Evolutionary conservation across 768 basidiomycete genomes (phyloP).

Genomic region (Hemileccinum impolitum): DNA sequence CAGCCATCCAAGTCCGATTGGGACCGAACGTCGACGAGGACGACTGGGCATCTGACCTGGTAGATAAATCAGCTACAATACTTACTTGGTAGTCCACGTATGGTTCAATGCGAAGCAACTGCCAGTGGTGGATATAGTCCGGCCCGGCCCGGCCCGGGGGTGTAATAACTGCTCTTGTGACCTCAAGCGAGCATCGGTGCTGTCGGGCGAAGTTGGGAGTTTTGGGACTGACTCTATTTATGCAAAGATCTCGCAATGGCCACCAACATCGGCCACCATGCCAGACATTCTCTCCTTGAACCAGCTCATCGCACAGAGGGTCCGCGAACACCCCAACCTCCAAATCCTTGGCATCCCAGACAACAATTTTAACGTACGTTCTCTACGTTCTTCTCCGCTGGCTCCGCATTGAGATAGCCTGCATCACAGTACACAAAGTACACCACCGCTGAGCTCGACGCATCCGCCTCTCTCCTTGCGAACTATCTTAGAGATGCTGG

Average conservation of each 20-base stretch:
- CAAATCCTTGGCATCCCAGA: slow-evolving; percentile 24
- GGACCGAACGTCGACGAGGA: slow-evolving; percentile 1
- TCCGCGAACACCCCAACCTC: slow-evolving; percentile 18
- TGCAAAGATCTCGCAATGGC: background rate
- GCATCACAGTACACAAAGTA: slow-evolving; percentile 22
- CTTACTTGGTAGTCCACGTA: no score
- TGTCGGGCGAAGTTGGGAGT: no score
- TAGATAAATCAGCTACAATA: no score
- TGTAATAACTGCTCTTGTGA: no score
- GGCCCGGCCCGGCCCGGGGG: no score
- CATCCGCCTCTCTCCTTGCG: slow-evolving; percentile 25
- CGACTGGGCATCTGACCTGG: background rate
- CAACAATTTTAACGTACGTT: slow-evolving; percentile 21
- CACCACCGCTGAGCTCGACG: slow-evolving; percentile 23
- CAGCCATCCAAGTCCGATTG: slow-evolving; percentile 10
- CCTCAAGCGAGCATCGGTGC: no score
- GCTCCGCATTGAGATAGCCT: background rate
- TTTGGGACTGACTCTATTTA: background rate
- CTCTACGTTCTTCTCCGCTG: background rate
- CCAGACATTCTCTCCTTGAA: slow-evolving; percentile 24
- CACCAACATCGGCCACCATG: slow-evolving; percentile 8
- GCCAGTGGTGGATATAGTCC: no score
- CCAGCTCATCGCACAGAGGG: slow-evolving; percentile 23
- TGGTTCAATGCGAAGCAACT: no score
- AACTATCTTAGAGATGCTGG: slow-evolving; percentile 20